Evolutionary conservation across 192 early-diverging fungal genomes (phyloP), one percentile per base, ranked within the genome.

Genomic region (Coemansia sp.): DNA sequence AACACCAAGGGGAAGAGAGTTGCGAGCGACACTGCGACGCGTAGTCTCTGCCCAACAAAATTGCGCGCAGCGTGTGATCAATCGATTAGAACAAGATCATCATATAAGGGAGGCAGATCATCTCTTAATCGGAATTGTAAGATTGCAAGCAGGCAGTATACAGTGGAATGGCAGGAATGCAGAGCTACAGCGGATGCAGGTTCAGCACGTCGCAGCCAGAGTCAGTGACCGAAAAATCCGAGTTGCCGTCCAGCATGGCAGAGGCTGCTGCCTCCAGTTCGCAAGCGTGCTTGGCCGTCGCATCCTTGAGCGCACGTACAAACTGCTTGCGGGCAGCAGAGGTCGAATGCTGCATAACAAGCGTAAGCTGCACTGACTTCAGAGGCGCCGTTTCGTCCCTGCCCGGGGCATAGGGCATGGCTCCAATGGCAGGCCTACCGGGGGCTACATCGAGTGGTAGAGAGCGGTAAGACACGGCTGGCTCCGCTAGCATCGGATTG

Each of bases 261-360:
- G 62, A 45, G 47, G 56, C 41, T 36, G 42, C 56, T n/a, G 55
- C 21, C 13, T 57, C 55, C 33, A 36, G 55, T 18, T 59, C 69
- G 16, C 57, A 20, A 23, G 34, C 62, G 41, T 61, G 48, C 35
- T 50, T 72, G 33, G 69, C 45, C 0, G 78, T 62, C 12, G 73
- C 66, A 20, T 80, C 73, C 18, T 75, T 80, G 34, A 80, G 78
- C 4, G 78, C 69, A 28, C 69, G 62, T 11, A 80, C 78, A 72
- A 80, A 80, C 66, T 80, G 72, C 69, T 75, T 80, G 28, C 78
- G 72, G 42, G 59, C 47, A 7, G 53, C 60, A 6, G 78, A 80
- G 0, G 69, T 66, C 1, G 66, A 59, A 12, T 80, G 78, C 63
- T 80, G 78, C 78, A 80, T 80, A 28, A 80, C 78, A 39, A 80